Evolutionary conservation across 768 basidiomycete species (phyloP).

Genomic region (Pilatotrama ljubarskyi): DNA sequence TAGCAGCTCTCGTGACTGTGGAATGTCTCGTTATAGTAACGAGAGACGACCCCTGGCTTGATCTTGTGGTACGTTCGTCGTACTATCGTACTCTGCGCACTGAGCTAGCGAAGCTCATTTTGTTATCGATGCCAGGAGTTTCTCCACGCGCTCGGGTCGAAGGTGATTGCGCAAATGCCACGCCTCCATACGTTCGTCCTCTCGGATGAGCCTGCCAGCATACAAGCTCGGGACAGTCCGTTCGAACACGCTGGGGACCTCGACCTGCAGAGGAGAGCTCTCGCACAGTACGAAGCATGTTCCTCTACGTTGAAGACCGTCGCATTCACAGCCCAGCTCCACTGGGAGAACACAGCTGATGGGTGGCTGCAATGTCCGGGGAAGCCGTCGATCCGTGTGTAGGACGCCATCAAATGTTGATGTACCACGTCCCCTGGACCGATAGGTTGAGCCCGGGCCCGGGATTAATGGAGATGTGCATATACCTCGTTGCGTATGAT

Average conservation of each 20-base stretch:
- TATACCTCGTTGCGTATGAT: too few relatives aligned
- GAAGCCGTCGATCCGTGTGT: not conserved
- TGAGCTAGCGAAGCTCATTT: not conserved
- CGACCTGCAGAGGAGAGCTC: not conserved
- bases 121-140: not conserved
- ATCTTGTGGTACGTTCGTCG: too few relatives aligned
- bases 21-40: too few relatives aligned
- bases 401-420: too few relatives aligned
- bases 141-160: not conserved
- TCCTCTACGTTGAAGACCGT: not conserved
- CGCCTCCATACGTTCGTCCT: not conserved
- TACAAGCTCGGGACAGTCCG: not conserved
- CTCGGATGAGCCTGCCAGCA: not conserved
- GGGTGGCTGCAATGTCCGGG: not conserved
- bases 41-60: too few relatives aligned
- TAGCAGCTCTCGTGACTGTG: too few relatives aligned
- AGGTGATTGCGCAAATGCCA: not conserved
- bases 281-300: not conserved
- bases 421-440: too few relatives aligned
- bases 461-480: too few relatives aligned
- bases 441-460: too few relatives aligned
- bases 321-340: not conserved
- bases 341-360: not conserved
- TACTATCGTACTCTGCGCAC: too few relatives aligned
- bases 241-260: not conserved